These are phyloP conservation scores for Chaetothyriales sp. DNA, from an alignment of 2,329 filamentous ascomycete genomes.

Conservation along the genomic window DNA sequence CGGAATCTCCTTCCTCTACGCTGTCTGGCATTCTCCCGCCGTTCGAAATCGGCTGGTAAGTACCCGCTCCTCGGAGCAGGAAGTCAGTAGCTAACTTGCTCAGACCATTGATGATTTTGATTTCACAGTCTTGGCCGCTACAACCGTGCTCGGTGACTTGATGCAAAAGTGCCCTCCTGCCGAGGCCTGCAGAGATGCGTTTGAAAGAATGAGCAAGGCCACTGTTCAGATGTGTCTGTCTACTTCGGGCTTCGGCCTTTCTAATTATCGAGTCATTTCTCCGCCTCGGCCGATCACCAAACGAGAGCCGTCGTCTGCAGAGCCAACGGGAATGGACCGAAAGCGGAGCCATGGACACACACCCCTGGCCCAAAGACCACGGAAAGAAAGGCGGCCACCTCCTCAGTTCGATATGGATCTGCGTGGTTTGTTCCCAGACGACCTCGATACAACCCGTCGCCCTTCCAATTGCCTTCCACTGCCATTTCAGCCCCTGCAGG, in stretches of 20 bases:
- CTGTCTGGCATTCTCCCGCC: slow-evolving; percentile 88
- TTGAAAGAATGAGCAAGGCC: slow-evolving; percentile 86
- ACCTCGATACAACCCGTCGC: slow-evolving; percentile 19
- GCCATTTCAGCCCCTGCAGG: slow-evolving; percentile 4
- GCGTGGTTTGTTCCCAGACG: slow-evolving; percentile 38
- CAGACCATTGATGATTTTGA: slow-evolving; percentile 89
- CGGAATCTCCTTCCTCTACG: slow-evolving; percentile 87
- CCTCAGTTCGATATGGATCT: slow-evolving; percentile 48
- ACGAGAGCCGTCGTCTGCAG: slow-evolving; percentile 24
- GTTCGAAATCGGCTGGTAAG: slow-evolving; percentile 75
- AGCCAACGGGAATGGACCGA: slow-evolving; percentile 11
- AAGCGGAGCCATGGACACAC: background rate
- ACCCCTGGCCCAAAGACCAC: slow-evolving; percentile 6
- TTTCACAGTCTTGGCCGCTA: slow-evolving; percentile 85
- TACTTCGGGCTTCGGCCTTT: slow-evolving; percentile 61
- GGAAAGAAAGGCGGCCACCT: slow-evolving; percentile 25
- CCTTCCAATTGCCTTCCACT: slow-evolving; percentile 11
- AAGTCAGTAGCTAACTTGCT: slow-evolving; percentile 7
- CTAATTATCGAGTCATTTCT: slow-evolving; percentile 4
- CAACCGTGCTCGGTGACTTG: slow-evolving; percentile 79
- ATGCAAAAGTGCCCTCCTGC: slow-evolving; percentile 91
- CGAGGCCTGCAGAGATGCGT: slow-evolving; percentile 86
- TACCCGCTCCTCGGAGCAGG: slow-evolving; percentile 11
- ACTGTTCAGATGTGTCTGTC: slow-evolving; percentile 91
- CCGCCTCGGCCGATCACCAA: slow-evolving; percentile 18